These are phyloP conservation scores for Ceratocystis cubensis DNA, from an alignment of 2,329 filamentous ascomycete species.

Conservation along the genomic window DNA sequence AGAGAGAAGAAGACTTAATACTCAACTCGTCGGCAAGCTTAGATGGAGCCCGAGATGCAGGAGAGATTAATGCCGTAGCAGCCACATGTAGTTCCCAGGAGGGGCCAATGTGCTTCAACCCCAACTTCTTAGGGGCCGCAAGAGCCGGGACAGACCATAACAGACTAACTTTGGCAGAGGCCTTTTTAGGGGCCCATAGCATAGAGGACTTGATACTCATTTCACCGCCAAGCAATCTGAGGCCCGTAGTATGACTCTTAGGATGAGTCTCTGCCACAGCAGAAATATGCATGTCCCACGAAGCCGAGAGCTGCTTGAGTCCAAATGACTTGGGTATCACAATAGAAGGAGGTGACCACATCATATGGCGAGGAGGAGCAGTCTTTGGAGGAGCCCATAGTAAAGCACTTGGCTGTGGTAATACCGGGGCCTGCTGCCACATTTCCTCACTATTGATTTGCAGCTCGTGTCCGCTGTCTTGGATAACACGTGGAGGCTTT, in stretches of 20 bases:
- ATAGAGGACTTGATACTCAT: background rate
- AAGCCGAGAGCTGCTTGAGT: constrained; percentile 7
- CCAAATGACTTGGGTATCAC: constrained; percentile 7
- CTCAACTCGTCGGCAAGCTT: constrained; percentile 5
- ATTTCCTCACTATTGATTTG: constrained; percentile 8
- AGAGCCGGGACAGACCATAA: background rate
- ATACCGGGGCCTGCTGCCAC: background rate
- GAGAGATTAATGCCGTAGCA: background rate
- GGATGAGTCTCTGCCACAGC: background rate
- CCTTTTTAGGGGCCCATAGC: constrained; percentile 7
- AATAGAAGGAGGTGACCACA: constrained; percentile 12
- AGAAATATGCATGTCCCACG: constrained; percentile 16
- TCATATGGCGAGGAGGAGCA: background rate
- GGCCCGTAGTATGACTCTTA: background rate
- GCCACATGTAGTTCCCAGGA: background rate
- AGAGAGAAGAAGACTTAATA: constrained; percentile 25
- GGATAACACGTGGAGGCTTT: background rate
- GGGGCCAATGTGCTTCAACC: background rate
- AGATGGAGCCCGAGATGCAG: background rate
- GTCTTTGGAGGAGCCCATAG: constrained; percentile 15
- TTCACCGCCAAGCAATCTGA: background rate
- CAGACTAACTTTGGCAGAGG: background rate
- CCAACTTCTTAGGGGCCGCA: background rate
- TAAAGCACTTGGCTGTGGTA: background rate
- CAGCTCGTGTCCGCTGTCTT: constrained; percentile 9